Conservation (phyloP, 2,329 filamentous ascomycete species). For the Chrysosporium queenslandicum region DNA sequence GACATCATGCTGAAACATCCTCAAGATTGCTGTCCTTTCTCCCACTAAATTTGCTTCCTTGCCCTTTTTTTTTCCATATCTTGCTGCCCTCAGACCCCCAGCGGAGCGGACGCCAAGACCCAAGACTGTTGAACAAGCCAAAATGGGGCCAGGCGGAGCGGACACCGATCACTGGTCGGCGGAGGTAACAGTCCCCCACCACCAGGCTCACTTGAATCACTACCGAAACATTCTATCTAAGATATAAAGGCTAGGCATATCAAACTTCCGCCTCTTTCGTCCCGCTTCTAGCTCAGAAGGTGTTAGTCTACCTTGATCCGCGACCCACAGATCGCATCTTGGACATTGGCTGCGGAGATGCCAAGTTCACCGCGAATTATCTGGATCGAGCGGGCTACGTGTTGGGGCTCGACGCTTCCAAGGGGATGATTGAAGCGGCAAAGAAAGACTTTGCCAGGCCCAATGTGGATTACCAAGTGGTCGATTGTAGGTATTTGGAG, state of each 20-base stretch:
- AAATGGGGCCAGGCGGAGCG: constrained; percentile 6
- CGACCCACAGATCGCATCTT: constrained; percentile 50
- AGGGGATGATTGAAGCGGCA: constrained; percentile 49
- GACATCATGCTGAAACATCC: neutral
- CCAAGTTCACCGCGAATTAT: constrained; percentile 49
- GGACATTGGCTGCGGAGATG: constrained; percentile 57
- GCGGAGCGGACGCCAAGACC: constrained; percentile 11
- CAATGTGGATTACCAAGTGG: constrained; percentile 24
- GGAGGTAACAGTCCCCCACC: constrained; percentile 22
- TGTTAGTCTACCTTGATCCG: constrained; percentile 50
- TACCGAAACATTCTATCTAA: neutral
- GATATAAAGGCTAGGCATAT: constrained; percentile 42
- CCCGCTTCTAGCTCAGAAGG: constrained; percentile 50
- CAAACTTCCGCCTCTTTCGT: constrained; percentile 54
- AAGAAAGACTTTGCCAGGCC: constrained; percentile 31
- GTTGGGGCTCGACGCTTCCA: constrained; percentile 51
- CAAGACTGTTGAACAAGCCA: neutral
- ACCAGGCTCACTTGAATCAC: neutral
- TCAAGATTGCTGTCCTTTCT: neutral
- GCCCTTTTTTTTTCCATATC: neutral
- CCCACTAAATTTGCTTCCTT: neutral
- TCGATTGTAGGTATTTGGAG: constrained; percentile 30
- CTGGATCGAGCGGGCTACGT: constrained; percentile 42
- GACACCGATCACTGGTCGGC: constrained; percentile 32
- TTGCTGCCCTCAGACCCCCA: neutral